phyloP scores from a whole-genome alignment of 768 basidiomycete genomes.

The Wakefieldia striispora region DNA sequence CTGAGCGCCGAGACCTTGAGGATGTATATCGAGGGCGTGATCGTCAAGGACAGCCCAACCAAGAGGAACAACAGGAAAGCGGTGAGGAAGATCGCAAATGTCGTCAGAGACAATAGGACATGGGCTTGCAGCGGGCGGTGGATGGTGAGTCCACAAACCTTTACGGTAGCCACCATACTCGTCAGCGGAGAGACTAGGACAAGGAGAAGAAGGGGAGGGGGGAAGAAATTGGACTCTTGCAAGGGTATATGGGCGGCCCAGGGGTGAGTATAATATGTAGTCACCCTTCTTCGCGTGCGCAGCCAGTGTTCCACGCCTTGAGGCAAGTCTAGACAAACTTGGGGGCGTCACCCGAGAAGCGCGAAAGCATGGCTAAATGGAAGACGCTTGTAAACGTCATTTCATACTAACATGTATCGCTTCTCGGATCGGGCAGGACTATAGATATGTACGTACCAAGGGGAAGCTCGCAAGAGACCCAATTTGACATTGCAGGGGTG shows the following conservation, averaged over 20 bases:
- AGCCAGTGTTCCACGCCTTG: not conserved
- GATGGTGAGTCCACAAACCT: constrained; percentile 17
- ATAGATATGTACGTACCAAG: too few relatives aligned
- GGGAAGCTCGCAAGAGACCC: too few relatives aligned
- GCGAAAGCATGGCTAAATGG: not conserved
- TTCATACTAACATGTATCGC: constrained; percentile 6
- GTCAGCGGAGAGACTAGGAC: not conserved
- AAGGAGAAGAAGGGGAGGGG: too few relatives aligned
- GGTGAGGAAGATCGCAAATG: constrained; percentile 48
- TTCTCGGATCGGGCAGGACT: too few relatives aligned
- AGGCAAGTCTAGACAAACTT: not conserved
- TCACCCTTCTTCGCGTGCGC: not conserved
- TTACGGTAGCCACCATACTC: constrained; percentile 14
- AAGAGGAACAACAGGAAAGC: constrained; percentile 76
- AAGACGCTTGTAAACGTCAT: not conserved
- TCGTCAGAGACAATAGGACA: constrained; percentile 44
- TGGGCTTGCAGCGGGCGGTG: constrained; percentile 45
- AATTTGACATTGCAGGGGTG: too few relatives aligned
- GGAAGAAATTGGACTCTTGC: too few relatives aligned
- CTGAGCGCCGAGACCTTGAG: constrained; percentile 41
- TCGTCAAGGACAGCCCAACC: constrained; percentile 71
- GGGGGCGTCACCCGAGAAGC: not conserved
- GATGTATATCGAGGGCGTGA: constrained; percentile 69
- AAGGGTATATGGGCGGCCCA: not conserved
- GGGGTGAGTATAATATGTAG: not conserved